Conservation (phyloP, 2,329 filamentous ascomycete genomes). For the Onygenales sp. region DNA sequence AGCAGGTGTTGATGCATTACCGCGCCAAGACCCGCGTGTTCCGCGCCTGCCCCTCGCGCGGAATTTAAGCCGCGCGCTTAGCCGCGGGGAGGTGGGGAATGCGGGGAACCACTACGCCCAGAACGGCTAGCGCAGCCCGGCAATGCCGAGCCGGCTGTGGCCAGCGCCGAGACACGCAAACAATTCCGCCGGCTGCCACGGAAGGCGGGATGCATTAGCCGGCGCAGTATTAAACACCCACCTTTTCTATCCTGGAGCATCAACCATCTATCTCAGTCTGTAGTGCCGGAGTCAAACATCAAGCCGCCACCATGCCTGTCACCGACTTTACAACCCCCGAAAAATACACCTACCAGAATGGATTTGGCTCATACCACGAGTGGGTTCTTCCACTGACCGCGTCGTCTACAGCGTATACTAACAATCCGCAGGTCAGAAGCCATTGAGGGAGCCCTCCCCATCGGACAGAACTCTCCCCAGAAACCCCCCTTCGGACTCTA, state of each 20-base stretch:
- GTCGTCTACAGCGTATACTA: constrained; percentile 7
- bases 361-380: constrained; percentile 71
- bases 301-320: constrained; percentile 45
- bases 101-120: too few relatives aligned
- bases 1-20: neutral
- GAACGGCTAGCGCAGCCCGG: neutral
- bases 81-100: neutral
- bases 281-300: too few relatives aligned
- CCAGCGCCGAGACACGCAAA: neutral
- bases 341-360: constrained; percentile 68
- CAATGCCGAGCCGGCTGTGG: neutral
- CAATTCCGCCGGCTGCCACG: neutral
- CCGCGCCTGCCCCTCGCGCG: neutral
- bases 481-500: constrained; percentile 71
- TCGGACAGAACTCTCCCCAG: constrained; percentile 73
- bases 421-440: constrained; percentile 57
- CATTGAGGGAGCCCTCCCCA: constrained; percentile 60
- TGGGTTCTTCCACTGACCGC: constrained; percentile 30
- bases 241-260: too few relatives aligned
- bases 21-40: neutral
- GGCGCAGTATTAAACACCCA: too few relatives aligned
- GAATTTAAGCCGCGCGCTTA: constrained; percentile 1
- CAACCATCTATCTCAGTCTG: too few relatives aligned
- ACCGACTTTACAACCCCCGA: constrained; percentile 54
- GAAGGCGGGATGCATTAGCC: neutral